Evolutionary conservation across 75 land plant genomes (phyloP).

Genomic region (Pseudotsuga menziesii): DNA sequence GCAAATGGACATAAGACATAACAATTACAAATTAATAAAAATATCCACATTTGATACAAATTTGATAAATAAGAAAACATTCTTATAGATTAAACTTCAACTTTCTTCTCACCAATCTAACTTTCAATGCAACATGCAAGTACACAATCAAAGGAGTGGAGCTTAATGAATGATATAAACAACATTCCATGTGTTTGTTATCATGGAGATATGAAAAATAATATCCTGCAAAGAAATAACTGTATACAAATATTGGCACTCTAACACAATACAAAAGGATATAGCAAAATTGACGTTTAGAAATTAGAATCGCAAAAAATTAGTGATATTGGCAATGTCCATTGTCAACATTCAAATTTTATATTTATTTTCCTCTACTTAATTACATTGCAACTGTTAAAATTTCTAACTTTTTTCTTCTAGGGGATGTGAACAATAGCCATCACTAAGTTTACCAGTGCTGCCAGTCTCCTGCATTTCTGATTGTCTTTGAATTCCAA

Average conservation of each 20-base stretch:
- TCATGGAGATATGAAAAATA: neutral
- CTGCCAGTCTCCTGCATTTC: too few species aligned
- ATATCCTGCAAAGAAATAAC: neutral
- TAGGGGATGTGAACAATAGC: too few species aligned
- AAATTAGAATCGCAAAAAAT: neutral
- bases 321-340: conserved; percentile 3
- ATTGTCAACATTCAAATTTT: neutral
- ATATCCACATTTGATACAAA: neutral
- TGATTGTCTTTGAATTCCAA: too few species aligned
- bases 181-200: too few species aligned
- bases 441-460: too few species aligned
- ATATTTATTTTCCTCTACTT: too few species aligned
- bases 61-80: neutral
- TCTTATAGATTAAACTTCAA: neutral
- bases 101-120: neutral
- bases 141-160: neutral
- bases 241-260: neutral
- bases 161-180: neutral
- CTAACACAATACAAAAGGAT: neutral
- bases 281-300: too few species aligned
- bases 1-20: conserved; percentile 8
- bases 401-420: too few species aligned
- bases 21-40: neutral
- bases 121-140: neutral
- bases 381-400: too few species aligned